Evolutionary conservation across 495 filamentous ascomycete genomes (phyloP).

Genomic region (Penicilliopsis zonata): DNA sequence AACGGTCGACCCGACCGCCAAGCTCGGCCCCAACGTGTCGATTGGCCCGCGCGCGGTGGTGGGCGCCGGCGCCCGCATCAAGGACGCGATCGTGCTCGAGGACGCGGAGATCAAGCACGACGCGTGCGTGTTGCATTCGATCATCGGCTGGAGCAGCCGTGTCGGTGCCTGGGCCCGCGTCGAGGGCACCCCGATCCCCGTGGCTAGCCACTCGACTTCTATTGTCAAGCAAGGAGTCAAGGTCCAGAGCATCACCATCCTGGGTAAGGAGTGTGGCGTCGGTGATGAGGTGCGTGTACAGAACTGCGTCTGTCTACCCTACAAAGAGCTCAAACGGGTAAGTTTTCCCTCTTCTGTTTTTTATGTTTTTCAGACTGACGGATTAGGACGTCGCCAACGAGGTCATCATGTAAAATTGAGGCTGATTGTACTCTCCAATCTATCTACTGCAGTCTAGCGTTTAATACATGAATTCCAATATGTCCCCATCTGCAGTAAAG

Average conservation of each 20-base stretch:
- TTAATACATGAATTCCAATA: not conserved
- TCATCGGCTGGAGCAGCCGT: slow-evolving; percentile 93
- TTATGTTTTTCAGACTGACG: slow-evolving; percentile 20
- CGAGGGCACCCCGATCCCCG: slow-evolving; percentile 86
- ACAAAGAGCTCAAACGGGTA: slow-evolving; percentile 97
- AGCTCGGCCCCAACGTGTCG: slow-evolving; percentile 93
- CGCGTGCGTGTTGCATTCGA: slow-evolving; percentile 89
- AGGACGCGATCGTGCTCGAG: slow-evolving; percentile 93
- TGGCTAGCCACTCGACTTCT: slow-evolving; percentile 82
- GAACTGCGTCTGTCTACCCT: slow-evolving; percentile 96
- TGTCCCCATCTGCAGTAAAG: not conserved
- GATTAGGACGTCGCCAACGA: slow-evolving; percentile 83
- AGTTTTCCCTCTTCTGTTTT: slow-evolving; percentile 21
- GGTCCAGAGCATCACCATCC: slow-evolving; percentile 96
- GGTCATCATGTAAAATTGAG: slow-evolving; percentile 72
- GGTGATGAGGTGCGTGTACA: slow-evolving; percentile 94
- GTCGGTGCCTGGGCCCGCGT: slow-evolving; percentile 97
- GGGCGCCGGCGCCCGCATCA: slow-evolving; percentile 81
- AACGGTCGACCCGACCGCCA: slow-evolving; percentile 83
- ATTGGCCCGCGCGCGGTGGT: slow-evolving; percentile 78
- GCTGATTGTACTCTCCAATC: not conserved
- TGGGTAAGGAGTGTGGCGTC: slow-evolving; percentile 93
- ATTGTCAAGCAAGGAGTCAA: slow-evolving; percentile 96
- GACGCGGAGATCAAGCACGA: slow-evolving; percentile 96
- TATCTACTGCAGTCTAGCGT: not conserved